Conservation (phyloP, 805 yeast genomes). For the Kazachstania viticola region DNA sequence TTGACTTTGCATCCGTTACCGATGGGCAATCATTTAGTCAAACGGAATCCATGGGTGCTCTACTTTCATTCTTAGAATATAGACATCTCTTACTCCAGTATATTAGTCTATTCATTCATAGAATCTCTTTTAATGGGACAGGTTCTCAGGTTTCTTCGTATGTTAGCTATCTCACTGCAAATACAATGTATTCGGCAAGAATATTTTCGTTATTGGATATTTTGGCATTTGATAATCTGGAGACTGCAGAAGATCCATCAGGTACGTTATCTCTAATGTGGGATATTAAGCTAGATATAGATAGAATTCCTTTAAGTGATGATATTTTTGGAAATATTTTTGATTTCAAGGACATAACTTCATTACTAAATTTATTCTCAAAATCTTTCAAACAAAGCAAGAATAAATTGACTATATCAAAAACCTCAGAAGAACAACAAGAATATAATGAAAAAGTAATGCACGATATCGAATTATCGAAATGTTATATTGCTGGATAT, state of each 20-base stretch:
- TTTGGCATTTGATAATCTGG: conserved; percentile 43
- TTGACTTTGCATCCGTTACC: conserved; percentile 26
- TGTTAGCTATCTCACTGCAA: conserved; percentile 39
- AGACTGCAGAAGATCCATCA: conserved; percentile 15
- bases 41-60: conserved; percentile 35
- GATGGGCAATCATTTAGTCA: conserved; percentile 25
- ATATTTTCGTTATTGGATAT: conserved; percentile 61
- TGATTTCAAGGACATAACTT: conserved; percentile 33
- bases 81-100: conserved; percentile 53
- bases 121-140: conserved; percentile 36
- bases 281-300: conserved; percentile 30
- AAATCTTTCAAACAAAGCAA: conserved; percentile 5
- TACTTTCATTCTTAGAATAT: conserved; percentile 48
- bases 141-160: conserved; percentile 35
- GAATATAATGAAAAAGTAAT: not conserved
- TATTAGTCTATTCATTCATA: conserved; percentile 63
- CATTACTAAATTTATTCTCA: conserved; percentile 23
- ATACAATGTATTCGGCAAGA: conserved; percentile 50
- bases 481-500: conserved; percentile 29
- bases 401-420: not conserved
- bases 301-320: conserved; percentile 29
- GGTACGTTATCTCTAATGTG: conserved; percentile 19
- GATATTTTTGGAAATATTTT: conserved; percentile 27
- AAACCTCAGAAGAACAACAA: not conserved
- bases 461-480: conserved; percentile 4